Conservation (phyloP, 2,329 filamentous ascomycete genomes). For the Alternaria sp. region DNA sequence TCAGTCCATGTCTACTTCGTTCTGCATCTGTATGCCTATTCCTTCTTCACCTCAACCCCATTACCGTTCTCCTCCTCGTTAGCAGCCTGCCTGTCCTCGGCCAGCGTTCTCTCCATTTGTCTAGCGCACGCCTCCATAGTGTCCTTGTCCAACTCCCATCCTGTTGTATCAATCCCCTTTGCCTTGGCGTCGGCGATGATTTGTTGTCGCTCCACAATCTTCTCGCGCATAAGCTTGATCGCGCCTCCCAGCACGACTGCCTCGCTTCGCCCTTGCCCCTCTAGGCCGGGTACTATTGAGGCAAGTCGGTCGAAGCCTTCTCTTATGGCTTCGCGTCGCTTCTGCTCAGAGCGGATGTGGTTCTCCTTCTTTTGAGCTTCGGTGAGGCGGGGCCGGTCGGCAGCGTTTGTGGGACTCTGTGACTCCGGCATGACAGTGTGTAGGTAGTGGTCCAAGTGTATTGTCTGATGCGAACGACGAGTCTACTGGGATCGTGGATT, state of each 20-base stretch:
- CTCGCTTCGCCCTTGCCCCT: constrained; percentile 85
- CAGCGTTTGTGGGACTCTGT: constrained; percentile 39
- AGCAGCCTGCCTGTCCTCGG: constrained; percentile 28
- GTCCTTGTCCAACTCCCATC: constrained; percentile 42
- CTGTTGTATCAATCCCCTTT: constrained; percentile 45
- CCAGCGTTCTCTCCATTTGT: constrained; percentile 35
- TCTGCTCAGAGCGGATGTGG: constrained; percentile 73
- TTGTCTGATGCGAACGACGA: constrained; percentile 1
- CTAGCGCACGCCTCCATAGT: constrained; percentile 38
- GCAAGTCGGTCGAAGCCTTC: constrained; percentile 84
- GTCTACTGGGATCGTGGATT: constrained; percentile 4
- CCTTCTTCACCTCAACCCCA: constrained; percentile 19
- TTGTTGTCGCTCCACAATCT: constrained; percentile 49
- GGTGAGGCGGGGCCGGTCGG: constrained; percentile 70
- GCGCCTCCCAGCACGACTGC: constrained; percentile 76
- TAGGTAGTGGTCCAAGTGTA: background rate
- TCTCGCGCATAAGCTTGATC: constrained; percentile 54
- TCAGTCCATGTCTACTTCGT: background rate
- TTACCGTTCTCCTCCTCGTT: constrained; percentile 14
- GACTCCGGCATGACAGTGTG: constrained; percentile 32
- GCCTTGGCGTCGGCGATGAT: constrained; percentile 49
- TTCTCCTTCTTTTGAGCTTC: constrained; percentile 77
- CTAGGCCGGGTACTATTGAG: constrained; percentile 79
- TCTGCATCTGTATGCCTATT: background rate
- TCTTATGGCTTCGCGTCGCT: constrained; percentile 77